Percentiles rank a stretch among this genome's conserved stretches.
Conservation (phyloP, 2,329 filamentous ascomycete genomes). For the Paraphoma sp. region DNA sequence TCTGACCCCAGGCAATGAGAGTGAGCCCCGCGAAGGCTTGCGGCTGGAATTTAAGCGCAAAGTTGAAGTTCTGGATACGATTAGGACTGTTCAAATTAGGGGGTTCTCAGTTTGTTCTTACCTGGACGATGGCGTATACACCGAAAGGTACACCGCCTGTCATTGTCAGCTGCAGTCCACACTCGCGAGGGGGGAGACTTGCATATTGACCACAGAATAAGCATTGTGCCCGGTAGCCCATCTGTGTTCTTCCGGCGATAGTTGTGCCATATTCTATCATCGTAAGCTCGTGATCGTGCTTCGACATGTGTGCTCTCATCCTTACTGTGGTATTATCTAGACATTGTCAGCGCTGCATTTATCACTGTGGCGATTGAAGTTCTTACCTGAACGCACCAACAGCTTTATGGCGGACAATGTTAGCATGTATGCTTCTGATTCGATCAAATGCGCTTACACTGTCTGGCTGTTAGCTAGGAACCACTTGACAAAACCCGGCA, state of each 20-base stretch:
- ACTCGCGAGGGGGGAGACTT: conserved; percentile 1
- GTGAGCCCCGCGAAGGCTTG: conserved; percentile 60
- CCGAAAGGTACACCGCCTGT: conserved; percentile 56
- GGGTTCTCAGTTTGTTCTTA: conserved; percentile 17
- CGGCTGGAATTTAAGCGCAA: conserved; percentile 62
- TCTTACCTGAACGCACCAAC: conserved; percentile 52
- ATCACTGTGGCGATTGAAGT: background rate
- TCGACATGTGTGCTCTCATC: conserved; percentile 13
- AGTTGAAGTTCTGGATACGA: conserved; percentile 57
- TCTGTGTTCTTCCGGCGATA: conserved; percentile 67
- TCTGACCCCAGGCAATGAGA: conserved; percentile 60
- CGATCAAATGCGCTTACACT: conserved; percentile 26
- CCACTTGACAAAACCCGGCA: background rate
- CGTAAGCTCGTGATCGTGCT: conserved; percentile 13
- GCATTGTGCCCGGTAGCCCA: conserved; percentile 66
- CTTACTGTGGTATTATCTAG: conserved; percentile 46
- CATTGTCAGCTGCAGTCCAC: conserved; percentile 9
- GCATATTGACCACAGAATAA: conserved; percentile 69
- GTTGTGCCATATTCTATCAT: conserved; percentile 64
- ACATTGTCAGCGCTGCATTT: conserved; percentile 13
- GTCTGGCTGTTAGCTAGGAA: conserved; percentile 17
- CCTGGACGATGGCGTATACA: conserved; percentile 60
- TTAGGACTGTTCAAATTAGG: background rate
- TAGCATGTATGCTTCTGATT: conserved; percentile 16
- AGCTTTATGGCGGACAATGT: conserved; percentile 31